Base-by-base conservation (phyloP, 345 rosid species). In the Psidium guajava region DNA sequence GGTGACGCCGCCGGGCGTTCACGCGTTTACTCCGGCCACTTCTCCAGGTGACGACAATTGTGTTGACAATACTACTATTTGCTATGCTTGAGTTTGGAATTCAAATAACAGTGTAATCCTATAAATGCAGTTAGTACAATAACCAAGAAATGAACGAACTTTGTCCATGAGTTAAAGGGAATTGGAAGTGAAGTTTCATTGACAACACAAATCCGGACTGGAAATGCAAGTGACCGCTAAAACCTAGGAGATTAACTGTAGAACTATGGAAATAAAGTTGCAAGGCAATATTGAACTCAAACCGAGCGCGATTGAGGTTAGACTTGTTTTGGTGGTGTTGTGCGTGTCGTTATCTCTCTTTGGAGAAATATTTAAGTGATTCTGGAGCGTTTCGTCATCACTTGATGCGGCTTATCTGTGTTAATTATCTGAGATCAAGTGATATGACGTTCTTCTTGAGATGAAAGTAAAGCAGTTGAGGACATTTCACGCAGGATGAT, bases 11-110 rank as follows among this genome's bases (percentile, higher is more conserved):
- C 93, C 94, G 53, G 97, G 96, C 25, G 89, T 95, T 52, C 99
- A 95, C 85, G 95, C 92, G 32, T 95, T 96, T 90, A 96, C 99
- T n/a, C 99, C 98, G 11, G 99, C 98, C 13, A 88, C 98, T 81
- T 93, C 98, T 3, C 98, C 97, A 51, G 93, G 92, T 77, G 56
- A 54, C 50, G 22, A 77, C 80, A 4, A 36, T 18, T 9, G 47
- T 9, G 80, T 36, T 32, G 13, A 18, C 77, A 2, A 2, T 6
- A 42, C 36, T 18, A 36, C 13, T 9, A 9, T 20, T 69, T 69
- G 3, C 2, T 69, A 4, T 18, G 0, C 80, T 32, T 18, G 2
- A 69, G 18, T 20, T 69, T 36, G 80, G 36, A 3, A 21, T 69
- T 64, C 9, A 69, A 8, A 18, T 2, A 5, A 42, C 47, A 18